A percentile compares a stretch with the other conserved stretches of the same genome.
phyloP scores from a whole-genome alignment of 176 grass and related monocot species.

The Themeda triandra region DNA sequence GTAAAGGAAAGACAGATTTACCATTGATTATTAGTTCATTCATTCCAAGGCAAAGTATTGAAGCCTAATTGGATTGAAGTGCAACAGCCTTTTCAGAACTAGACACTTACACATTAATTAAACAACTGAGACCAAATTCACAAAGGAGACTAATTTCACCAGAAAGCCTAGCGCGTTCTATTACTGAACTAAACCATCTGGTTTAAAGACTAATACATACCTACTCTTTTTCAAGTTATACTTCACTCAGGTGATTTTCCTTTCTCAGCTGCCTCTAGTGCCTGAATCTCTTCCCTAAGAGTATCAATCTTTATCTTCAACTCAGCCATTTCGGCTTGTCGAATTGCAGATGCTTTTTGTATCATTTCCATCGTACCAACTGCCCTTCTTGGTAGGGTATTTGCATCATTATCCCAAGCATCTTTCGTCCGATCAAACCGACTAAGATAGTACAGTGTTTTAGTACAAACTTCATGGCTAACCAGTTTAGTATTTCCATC shows the following conservation, averaged over 20 bases:
- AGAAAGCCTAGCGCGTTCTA: not conserved
- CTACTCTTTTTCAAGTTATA: not conserved
- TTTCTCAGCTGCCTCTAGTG: not conserved
- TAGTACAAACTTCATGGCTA: conserved; percentile 7
- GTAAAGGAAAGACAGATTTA: not conserved
- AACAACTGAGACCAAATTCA: not conserved
- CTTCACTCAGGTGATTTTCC: not conserved
- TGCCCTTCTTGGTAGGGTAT: not conserved
- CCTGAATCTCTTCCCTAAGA: conserved; percentile 15
- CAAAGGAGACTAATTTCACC: not conserved
- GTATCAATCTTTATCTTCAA: not conserved
- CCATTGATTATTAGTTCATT: not conserved
- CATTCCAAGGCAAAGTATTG: not conserved
- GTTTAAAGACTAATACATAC: not conserved
- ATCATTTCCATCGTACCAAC: conserved; percentile 24
- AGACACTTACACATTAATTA: not conserved
- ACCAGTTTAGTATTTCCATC: not conserved
- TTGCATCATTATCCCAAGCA: not conserved
- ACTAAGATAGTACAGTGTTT: conserved; percentile 29
- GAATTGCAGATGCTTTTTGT: not conserved
- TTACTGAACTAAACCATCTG: not conserved
- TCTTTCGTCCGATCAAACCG: not conserved
- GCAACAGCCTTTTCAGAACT: not conserved
- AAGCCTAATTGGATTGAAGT: not conserved
- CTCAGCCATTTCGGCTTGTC: not conserved